A percentile compares a stretch with the other conserved stretches of the same genome.
Conservation (phyloP, 495 filamentous ascomycete genomes). For the Hypoxylon perforatum region DNA sequence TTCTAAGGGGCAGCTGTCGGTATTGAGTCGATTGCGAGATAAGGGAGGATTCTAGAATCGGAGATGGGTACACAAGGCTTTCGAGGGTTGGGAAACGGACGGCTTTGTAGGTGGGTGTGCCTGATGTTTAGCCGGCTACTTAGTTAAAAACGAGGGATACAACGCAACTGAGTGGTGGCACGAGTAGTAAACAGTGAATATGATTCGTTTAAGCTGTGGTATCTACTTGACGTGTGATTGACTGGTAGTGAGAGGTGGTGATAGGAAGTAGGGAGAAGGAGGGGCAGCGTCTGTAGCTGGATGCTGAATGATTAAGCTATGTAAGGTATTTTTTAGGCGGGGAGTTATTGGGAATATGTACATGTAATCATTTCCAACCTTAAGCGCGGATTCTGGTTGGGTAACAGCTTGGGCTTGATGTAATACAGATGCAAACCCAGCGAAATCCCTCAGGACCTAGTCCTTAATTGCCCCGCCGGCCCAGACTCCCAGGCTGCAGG, state of each 20-base stretch:
- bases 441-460: conserved; percentile 39
- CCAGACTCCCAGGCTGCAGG: background rate
- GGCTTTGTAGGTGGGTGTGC: conserved; percentile 8
- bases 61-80: background rate
- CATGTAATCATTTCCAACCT: conserved; percentile 17
- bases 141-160: conserved; percentile 9
- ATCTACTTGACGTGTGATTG: conserved; percentile 28
- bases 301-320: background rate
- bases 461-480: conserved; percentile 17
- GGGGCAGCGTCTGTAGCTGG: conserved; percentile 3
- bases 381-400: conserved; percentile 24
- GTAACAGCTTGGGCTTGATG: conserved; percentile 15
- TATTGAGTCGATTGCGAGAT: background rate
- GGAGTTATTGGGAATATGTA: no score
- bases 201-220: conserved; percentile 37
- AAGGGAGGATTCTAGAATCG: background rate
- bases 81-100: background rate
- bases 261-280: conserved; percentile 9
- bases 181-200: conserved; percentile 12
- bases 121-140: conserved; percentile 26
- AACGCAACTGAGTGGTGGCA: conserved; percentile 15
- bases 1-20: background rate
- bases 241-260: conserved; percentile 21
- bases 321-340: conserved; percentile 21
- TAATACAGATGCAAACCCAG: conserved; percentile 30